A percentile compares a stretch with the other conserved stretches of the same genome.
Evolutionary conservation across 2,329 filamentous ascomycete species (phyloP).

Genomic region (Rutstroemia sp.): DNA sequence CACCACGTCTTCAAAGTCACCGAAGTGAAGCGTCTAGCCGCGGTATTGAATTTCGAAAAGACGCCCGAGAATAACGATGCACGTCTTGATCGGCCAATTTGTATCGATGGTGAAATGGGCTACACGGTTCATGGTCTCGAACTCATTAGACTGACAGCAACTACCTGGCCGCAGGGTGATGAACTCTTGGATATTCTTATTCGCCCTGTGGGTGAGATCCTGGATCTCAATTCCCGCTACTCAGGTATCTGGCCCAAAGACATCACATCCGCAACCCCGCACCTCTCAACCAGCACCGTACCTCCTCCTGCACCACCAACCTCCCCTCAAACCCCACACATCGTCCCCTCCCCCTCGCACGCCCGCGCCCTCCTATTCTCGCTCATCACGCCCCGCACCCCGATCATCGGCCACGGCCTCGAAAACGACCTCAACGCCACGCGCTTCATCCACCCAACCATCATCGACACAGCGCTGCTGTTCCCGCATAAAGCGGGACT

Average conservation of each 20-base stretch:
- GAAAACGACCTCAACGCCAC: constrained; percentile 89
- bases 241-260: constrained; percentile 80
- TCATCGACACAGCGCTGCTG: constrained; percentile 80
- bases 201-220: constrained; percentile 70
- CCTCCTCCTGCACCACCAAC: constrained; percentile 13
- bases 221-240: constrained; percentile 88
- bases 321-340: constrained; percentile 46
- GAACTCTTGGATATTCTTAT: constrained; percentile 79
- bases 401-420: constrained; percentile 84
- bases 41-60: constrained; percentile 68
- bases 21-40: constrained; percentile 67
- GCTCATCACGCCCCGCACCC: constrained; percentile 67
- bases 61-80: constrained; percentile 61
- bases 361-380: constrained; percentile 74
- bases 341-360: constrained; percentile 66
- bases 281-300: constrained; percentile 26
- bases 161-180: constrained; percentile 74
- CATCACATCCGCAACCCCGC: constrained; percentile 60
- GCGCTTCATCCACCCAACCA: constrained; percentile 74
- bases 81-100: constrained; percentile 50
- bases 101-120: constrained; percentile 96
- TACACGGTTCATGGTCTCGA: constrained; percentile 87
- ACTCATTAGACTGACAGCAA: constrained; percentile 80
- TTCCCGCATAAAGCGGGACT: constrained; percentile 73
- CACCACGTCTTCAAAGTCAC: constrained; percentile 85